A percentile compares a stretch with the other conserved stretches of the same genome.
phyloP scores from a whole-genome alignment of 345 rosid species.

The Trapa bicornis region DNA sequence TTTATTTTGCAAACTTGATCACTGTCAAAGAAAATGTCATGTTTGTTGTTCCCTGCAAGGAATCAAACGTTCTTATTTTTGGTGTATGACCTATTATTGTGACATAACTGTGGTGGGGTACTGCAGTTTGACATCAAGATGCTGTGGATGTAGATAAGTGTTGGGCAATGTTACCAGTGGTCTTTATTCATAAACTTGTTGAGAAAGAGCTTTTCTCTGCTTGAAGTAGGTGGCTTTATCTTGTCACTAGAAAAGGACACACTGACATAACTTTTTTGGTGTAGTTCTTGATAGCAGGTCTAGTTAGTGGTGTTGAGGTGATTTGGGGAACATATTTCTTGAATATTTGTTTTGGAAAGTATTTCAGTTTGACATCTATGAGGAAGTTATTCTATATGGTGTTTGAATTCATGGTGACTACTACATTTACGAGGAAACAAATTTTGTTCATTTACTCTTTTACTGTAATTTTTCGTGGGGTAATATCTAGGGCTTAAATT shows the following conservation, averaged over 20 bases:
- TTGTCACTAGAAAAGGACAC: background rate
- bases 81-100: no score
- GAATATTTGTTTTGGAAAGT: background rate
- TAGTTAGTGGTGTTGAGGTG: background rate
- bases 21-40: no score
- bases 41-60: no score
- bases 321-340: background rate
- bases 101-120: no score
- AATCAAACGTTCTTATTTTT: no score
- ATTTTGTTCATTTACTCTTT: background rate
- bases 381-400: background rate
- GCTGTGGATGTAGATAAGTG: no score
- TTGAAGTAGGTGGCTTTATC: background rate
- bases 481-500: background rate
- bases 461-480: background rate
- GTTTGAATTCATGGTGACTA: background rate
- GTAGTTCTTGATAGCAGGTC: background rate
- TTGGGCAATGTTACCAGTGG: no score
- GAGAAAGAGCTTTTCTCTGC: background rate
- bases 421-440: background rate
- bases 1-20: no score
- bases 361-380: no score
- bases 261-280: background rate
- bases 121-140: no score
- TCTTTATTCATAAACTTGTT: no score